Evolutionary conservation across 441 rosid species (phyloP).

Genomic region (Croton setiger): DNA sequence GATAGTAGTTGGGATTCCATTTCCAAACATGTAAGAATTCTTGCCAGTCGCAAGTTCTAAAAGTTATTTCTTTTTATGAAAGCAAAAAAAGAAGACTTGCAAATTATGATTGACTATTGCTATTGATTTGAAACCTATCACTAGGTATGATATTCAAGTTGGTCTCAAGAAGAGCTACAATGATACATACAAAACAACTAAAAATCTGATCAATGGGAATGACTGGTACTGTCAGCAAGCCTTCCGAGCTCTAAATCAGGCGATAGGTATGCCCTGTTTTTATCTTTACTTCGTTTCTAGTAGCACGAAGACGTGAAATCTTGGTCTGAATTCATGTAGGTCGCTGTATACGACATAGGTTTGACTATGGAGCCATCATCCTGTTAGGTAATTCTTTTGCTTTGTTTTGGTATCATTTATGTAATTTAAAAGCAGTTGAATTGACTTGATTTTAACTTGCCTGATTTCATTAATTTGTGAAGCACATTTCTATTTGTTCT

Average conservation of each 20-base stretch:
- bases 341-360: slow-evolving; percentile 87
- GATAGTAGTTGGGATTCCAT: slow-evolving; percentile 97
- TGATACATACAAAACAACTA: slow-evolving; percentile 71
- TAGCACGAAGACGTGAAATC: slow-evolving; percentile 3
- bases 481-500: background rate
- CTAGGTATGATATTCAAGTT: slow-evolving; percentile 81
- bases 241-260: slow-evolving; percentile 96
- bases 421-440: background rate
- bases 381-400: slow-evolving; percentile 54
- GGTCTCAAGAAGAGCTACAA: slow-evolving; percentile 84
- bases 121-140: slow-evolving; percentile 30
- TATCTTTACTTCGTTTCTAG: slow-evolving; percentile 13
- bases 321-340: slow-evolving; percentile 44
- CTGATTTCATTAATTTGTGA: background rate
- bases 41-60: slow-evolving; percentile 5
- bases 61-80: slow-evolving; percentile 7
- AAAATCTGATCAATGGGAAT: slow-evolving; percentile 79
- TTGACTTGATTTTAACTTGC: background rate
- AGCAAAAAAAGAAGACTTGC: background rate
- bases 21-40: slow-evolving; percentile 83
- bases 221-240: slow-evolving; percentile 99
- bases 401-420: background rate
- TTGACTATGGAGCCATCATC: slow-evolving; percentile 94
- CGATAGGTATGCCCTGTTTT: slow-evolving; percentile 56
- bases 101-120: slow-evolving; percentile 9